Evolutionary conservation across 495 filamentous ascomycete species (phyloP).

Genomic region (Mytilinidion resinicola): DNA sequence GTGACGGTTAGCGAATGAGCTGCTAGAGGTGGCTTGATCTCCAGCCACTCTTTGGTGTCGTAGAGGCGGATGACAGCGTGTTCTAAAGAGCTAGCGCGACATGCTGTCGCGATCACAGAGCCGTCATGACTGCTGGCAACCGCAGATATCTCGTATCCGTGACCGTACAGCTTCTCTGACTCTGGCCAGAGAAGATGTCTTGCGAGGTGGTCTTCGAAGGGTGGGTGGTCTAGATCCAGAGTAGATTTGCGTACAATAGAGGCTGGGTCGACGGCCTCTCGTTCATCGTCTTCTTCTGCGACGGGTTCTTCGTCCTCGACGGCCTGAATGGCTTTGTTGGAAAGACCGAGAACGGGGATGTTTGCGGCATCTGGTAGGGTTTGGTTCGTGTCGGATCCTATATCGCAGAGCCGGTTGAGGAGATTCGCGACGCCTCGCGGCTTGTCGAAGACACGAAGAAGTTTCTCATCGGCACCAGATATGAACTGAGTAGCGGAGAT

Average conservation of each 20-base stretch:
- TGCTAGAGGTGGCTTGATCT: constrained; percentile 72
- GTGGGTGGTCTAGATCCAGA: constrained; percentile 57
- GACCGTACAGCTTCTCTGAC: constrained; percentile 92
- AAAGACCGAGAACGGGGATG: constrained; percentile 90
- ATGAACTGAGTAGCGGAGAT: constrained; percentile 68
- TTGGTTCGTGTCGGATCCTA: constrained; percentile 37
- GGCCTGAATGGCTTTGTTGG: constrained; percentile 81
- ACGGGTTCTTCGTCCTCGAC: constrained; percentile 45
- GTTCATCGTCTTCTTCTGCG: constrained; percentile 23
- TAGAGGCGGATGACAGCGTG: constrained; percentile 93
- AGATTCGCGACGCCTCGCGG: constrained; percentile 75
- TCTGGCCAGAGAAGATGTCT: constrained; percentile 95
- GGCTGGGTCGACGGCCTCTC: constrained; percentile 25
- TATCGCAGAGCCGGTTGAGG: constrained; percentile 61
- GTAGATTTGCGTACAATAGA: constrained; percentile 39
- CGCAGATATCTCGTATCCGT: constrained; percentile 96
- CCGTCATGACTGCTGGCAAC: constrained; percentile 74
- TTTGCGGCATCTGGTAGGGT: constrained; percentile 77
- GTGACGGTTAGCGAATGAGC: constrained; percentile 83
- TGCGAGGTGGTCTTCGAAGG: constrained; percentile 80
- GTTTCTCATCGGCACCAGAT: constrained; percentile 96
- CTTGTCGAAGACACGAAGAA: constrained; percentile 89
- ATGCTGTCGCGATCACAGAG: constrained; percentile 78
- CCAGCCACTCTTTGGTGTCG: constrained; percentile 77
- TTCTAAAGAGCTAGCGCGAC: constrained; percentile 82